These are phyloP conservation scores for Cryphonectria nitschkei DNA, from an alignment of 2,329 filamentous ascomycete species.

Conservation along the genomic window DNA sequence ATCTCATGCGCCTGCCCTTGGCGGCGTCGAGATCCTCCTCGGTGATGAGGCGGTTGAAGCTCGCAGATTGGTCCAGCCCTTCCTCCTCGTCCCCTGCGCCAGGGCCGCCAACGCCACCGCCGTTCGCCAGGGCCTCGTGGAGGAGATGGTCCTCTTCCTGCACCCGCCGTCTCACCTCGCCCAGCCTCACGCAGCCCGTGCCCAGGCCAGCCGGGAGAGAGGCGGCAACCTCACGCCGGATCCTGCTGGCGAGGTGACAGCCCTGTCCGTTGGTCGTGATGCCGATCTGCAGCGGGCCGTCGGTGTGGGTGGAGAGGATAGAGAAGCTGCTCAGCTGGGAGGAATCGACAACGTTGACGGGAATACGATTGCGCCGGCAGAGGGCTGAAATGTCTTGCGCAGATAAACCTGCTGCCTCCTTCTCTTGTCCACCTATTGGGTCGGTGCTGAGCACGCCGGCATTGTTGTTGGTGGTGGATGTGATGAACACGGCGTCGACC, in stretches of 20 bases:
- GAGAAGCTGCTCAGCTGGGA: conserved; percentile 87
- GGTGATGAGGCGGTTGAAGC: conserved; percentile 81
- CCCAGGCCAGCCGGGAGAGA: conserved; percentile 78
- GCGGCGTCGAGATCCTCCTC: conserved; percentile 74
- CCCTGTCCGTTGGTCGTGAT: conserved; percentile 94
- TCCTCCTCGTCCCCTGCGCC: conserved; percentile 55
- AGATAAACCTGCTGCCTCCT: conserved; percentile 37
- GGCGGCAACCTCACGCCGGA: conserved; percentile 85
- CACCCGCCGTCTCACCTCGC: conserved; percentile 70
- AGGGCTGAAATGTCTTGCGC: conserved; percentile 66
- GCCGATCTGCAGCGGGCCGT: conserved; percentile 91
- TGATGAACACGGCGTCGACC: conserved; percentile 93
- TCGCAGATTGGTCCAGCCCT: conserved; percentile 73
- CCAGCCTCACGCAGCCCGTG: conserved; percentile 74
- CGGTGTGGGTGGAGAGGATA: conserved; percentile 83
- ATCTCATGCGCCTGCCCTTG: conserved; percentile 83
- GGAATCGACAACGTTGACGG: conserved; percentile 89
- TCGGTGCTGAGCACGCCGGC: conserved; percentile 48
- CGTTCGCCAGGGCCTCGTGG: conserved; percentile 38
- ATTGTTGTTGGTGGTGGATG: conserved; percentile 38
- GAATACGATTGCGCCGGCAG: conserved; percentile 81
- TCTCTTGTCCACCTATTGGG: conserved; percentile 36
- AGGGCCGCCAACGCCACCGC: neutral
- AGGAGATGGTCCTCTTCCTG: conserved; percentile 70
- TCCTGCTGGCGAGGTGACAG: conserved; percentile 88